phyloP scores from a whole-genome alignment of 441 rosid genomes.

The Erodium moschatum region DNA sequence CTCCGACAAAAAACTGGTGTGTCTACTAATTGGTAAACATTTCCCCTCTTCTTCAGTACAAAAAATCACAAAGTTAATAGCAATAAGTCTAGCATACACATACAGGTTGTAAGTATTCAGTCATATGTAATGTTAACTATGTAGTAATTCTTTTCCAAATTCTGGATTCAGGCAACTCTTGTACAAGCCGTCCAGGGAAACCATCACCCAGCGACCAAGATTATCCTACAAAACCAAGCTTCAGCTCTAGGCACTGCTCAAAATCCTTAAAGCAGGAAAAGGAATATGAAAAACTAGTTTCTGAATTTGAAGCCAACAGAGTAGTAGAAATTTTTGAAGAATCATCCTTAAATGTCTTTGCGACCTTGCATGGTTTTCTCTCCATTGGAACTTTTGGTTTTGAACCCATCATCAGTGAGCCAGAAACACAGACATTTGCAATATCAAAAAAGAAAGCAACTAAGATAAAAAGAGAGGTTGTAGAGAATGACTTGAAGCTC shows the following conservation, averaged over 20 bases:
- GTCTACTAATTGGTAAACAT: too few relatives aligned
- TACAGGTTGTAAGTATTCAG: constrained; percentile 7
- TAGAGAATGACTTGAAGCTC: constrained; percentile 53
- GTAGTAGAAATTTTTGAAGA: constrained; percentile 25
- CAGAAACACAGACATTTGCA: constrained; percentile 62
- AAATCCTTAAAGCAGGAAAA: constrained; percentile 27
- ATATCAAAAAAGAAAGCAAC: constrained; percentile 34
- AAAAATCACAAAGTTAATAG: background rate
- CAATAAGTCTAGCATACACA: constrained; percentile 6
- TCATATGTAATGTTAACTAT: constrained; percentile 5
- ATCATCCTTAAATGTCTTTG: constrained; percentile 31
- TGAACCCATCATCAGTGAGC: constrained; percentile 39
- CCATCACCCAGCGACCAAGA: constrained; percentile 42
- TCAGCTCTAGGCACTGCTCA: constrained; percentile 33
- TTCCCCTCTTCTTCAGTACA: too few relatives aligned
- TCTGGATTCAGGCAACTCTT: constrained; percentile 48
- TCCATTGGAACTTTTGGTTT: constrained; percentile 82
- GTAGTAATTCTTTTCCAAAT: constrained; percentile 19
- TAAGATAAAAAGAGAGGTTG: constrained; percentile 37
- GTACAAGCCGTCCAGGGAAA: constrained; percentile 44
- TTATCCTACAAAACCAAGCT: constrained; percentile 29
- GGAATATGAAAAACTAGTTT: constrained; percentile 36
- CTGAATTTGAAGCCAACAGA: constrained; percentile 26
- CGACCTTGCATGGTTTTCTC: constrained; percentile 68
- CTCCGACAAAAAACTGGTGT: constrained; percentile 4